Percentiles rank a stretch among this genome's conserved stretches.
These are phyloP conservation scores for Lepidium sativum DNA, from an alignment of 345 rosid species.

Conservation along the genomic window DNA sequence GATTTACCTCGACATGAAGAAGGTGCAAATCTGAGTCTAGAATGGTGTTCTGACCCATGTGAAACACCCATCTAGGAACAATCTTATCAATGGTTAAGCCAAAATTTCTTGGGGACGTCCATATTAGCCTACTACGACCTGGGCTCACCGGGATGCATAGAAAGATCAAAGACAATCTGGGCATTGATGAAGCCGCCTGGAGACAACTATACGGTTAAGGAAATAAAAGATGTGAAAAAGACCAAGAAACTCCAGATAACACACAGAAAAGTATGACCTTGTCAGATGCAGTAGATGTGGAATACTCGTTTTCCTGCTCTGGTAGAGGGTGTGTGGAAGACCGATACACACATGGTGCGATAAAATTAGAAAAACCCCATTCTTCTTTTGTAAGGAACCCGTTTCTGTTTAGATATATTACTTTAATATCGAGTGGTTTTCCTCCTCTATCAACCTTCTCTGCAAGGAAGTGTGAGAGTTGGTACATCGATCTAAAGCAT, in stretches of 20 bases:
- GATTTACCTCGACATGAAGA: constrained; percentile 71
- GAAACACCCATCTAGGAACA: constrained; percentile 83
- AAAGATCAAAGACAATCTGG: constrained; percentile 51
- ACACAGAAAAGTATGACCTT: constrained; percentile 26
- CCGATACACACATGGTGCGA: constrained; percentile 66
- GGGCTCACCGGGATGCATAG: constrained; percentile 88
- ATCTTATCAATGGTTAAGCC: constrained; percentile 59
- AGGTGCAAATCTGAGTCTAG: constrained; percentile 86
- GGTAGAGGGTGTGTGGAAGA: constrained; percentile 30
- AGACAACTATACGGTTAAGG: not conserved
- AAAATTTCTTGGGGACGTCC: constrained; percentile 72
- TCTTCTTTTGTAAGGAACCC: constrained; percentile 60
- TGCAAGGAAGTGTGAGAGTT: constrained; percentile 21
- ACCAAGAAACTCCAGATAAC: not conserved
- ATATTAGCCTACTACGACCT: constrained; percentile 75
- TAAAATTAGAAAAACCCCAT: constrained; percentile 46
- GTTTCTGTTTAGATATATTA: constrained; percentile 36
- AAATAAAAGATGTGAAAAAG: not conserved
- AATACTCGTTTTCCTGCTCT: constrained; percentile 40
- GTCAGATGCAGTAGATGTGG: constrained; percentile 25
- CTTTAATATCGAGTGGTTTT: constrained; percentile 47
- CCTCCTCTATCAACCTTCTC: constrained; percentile 81
- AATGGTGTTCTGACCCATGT: constrained; percentile 61
- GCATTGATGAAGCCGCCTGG: constrained; percentile 24
- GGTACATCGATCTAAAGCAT: not conserved